A percentile compares a stretch with the other conserved stretches of the same genome.
These are phyloP conservation scores for Lotus japonicus DNA, from an alignment of 306 rosid genomes.

Conservation along the genomic window DNA sequence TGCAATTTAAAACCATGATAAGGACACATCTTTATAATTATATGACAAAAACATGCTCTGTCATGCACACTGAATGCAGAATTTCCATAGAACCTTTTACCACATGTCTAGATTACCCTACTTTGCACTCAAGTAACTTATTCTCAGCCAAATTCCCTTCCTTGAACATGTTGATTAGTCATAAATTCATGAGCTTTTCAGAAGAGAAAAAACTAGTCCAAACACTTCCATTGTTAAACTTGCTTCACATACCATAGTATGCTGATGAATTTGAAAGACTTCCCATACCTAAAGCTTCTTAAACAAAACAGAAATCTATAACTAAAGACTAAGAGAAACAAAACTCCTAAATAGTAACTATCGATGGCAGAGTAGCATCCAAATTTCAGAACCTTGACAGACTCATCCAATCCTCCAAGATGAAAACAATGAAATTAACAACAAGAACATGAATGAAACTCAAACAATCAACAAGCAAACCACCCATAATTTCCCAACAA, in stretches of 20 bases:
- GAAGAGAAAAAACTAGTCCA: not conserved
- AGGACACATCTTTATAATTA: too few species aligned
- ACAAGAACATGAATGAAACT: not conserved
- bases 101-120: not conserved
- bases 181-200: not conserved
- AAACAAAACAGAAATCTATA: not conserved
- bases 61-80: not conserved
- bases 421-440: not conserved
- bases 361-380: not conserved
- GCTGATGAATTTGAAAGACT: not conserved
- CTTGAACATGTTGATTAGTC: not conserved
- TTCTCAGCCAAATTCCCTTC: not conserved
- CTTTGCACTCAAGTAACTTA: not conserved
- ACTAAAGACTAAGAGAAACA: slow-evolving; percentile 1
- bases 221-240: not conserved
- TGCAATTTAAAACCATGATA: not conserved
- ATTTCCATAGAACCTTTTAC: not conserved
- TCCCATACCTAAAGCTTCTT: not conserved
- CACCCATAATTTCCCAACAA: not conserved
- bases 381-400: not conserved
- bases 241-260: not conserved
- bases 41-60: too few species aligned
- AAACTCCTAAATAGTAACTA: not conserved
- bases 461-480: not conserved
- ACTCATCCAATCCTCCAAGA: not conserved